Conservation (phyloP, 2,329 filamentous ascomycete species). For the Fusarium praegraminearum region DNA sequence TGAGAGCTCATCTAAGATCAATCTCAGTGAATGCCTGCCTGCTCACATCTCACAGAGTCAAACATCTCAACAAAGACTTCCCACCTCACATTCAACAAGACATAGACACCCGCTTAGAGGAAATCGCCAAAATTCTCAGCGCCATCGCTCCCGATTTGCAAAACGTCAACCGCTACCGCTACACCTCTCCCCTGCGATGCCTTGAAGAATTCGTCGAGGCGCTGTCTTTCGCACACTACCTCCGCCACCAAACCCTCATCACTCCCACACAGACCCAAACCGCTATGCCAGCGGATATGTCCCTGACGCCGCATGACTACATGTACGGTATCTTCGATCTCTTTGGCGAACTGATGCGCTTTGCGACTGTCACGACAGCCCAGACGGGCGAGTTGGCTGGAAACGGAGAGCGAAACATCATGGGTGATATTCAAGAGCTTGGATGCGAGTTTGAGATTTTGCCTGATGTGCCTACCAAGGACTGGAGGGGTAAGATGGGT, state of each 20-base stretch:
- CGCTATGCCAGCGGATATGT: constrained; percentile 65
- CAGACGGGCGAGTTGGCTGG: constrained; percentile 70
- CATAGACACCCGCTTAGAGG: constrained; percentile 74
- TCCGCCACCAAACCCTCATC: constrained; percentile 81
- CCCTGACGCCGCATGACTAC: constrained; percentile 85
- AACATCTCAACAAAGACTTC: constrained; percentile 70
- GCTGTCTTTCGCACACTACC: constrained; percentile 87
- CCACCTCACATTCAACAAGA: constrained; percentile 78
- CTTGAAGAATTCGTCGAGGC: constrained; percentile 97
- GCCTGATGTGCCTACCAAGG: constrained; percentile 66
- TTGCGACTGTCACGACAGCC: constrained; percentile 89
- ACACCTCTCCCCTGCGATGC: constrained; percentile 82
- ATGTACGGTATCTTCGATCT: constrained; percentile 92
- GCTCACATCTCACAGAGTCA: constrained; percentile 65
- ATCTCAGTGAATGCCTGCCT: constrained; percentile 8
- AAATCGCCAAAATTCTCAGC: constrained; percentile 77
- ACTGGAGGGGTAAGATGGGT: constrained; percentile 81
- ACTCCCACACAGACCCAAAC: constrained; percentile 70
- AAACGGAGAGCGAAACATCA: constrained; percentile 66
- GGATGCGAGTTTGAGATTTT: constrained; percentile 82
- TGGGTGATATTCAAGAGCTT: constrained; percentile 84
- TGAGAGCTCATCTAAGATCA: constrained; percentile 36
- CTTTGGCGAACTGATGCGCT: constrained; percentile 96
- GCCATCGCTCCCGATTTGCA: constrained; percentile 78
- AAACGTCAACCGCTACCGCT: constrained; percentile 84